Conservation (phyloP, 768 basidiomycete genomes). For the Tylopilus balloui region DNA sequence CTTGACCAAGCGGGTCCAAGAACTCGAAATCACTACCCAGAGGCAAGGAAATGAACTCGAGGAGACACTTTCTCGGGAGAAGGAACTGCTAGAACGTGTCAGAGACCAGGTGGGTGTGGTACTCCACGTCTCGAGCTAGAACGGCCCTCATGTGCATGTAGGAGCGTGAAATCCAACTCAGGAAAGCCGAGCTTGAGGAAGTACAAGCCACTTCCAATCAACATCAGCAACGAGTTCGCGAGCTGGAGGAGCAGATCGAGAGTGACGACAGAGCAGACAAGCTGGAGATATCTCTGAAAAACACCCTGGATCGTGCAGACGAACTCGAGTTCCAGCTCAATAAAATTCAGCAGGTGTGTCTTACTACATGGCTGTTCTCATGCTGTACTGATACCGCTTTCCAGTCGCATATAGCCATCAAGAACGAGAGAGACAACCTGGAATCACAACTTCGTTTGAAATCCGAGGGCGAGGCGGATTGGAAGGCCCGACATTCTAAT, state of each 20-base stretch:
- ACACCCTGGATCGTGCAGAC: conserved; percentile 77
- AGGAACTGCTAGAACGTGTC: conserved; percentile 39
- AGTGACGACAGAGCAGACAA: conserved; percentile 77
- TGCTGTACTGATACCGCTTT: background rate
- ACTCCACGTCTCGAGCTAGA: background rate
- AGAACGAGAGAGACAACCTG: conserved; percentile 56
- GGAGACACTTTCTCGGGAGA: conserved; percentile 40
- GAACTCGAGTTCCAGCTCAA: conserved; percentile 80
- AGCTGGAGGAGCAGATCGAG: conserved; percentile 78
- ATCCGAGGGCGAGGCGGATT: conserved; percentile 43
- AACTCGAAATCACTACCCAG: conserved; percentile 38
- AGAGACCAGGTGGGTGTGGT: conserved; percentile 29
- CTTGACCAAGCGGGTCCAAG: conserved; percentile 40
- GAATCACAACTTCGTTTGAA: conserved; percentile 42
- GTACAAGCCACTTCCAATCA: conserved; percentile 50
- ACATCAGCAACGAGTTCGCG: conserved; percentile 55
- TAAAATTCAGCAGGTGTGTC: conserved; percentile 67
- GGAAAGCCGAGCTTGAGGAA: conserved; percentile 50
- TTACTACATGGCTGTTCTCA: background rate
- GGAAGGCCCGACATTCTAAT: conserved; percentile 44
- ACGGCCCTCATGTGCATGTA: conserved; percentile 16
- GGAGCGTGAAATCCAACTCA: conserved; percentile 75
- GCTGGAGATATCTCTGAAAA: conserved; percentile 66
- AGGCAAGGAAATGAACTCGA: conserved; percentile 42
- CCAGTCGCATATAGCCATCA: conserved; percentile 55